Base-by-base conservation (phyloP, 257 asterid genomes). In the Nicotiana attenuata region DNA sequence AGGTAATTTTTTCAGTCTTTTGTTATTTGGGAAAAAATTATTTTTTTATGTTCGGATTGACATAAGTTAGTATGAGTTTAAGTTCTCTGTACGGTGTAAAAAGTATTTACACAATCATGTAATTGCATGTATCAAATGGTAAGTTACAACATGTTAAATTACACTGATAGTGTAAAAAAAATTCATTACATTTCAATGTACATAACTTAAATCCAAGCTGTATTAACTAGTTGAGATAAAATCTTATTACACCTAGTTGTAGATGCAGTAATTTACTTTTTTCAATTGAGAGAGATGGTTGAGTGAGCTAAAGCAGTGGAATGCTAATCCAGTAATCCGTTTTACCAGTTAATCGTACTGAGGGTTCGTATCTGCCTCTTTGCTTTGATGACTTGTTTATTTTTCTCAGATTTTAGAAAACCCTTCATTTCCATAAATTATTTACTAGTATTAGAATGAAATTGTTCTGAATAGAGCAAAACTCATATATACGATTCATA, bases 1-100 rank as follows among this genome's bases (percentile, higher is more conserved):
- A 91, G 97, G 97, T 93, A 86, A 20, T 11, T 24, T 10, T 47
- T 50, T 29, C 3, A 13, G 15, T 24, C 10, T 50, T 75, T 1
- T 8, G 52, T 7, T 22, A 9, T 41, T 41, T 9, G 13, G 2
- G 8, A 41, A 41, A 38, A 1, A 41, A 41, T 1, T 38, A 8
- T 41, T 41, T 41, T 35, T 41, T 26, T 63, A 24, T 63, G 19
- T 26, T 11, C 67, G 13, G 35, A 63, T 41, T 2, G 50, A 2
- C 50, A 2, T 41, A 41, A 41, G 13, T 41, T 35, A 35, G 9
- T 35, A 6, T 35, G 9, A 35, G 45, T 35, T 35, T 35, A 35
- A 6, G 45, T 35, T 35, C 2, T 41, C 50, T 41, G 3, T 10
- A 8, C 13, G 13, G 13, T 41, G 50, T 9, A 2, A 41, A 41